A percentile compares a stretch with the other conserved stretches of the same genome.
Conservation (phyloP, 495 filamentous ascomycete genomes). For the Neurospora sp. region DNA sequence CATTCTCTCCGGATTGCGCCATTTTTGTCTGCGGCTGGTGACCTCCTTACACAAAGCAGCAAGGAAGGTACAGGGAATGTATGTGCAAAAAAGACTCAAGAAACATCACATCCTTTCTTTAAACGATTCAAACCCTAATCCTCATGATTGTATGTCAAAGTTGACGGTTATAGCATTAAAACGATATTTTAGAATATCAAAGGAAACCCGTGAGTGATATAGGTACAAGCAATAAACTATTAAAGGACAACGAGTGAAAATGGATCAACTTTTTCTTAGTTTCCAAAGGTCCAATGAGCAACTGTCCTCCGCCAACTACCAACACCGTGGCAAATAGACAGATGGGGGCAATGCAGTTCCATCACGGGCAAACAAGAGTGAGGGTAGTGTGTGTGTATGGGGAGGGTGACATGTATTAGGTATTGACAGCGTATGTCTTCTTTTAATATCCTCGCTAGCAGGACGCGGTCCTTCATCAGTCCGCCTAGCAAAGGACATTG, state of each 20-base stretch:
- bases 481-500: slow-evolving; percentile 13
- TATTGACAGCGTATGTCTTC: slow-evolving; percentile 11
- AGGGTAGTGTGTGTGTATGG: background rate
- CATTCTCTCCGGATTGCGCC: background rate
- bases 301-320: background rate
- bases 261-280: background rate
- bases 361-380: background rate
- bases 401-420: slow-evolving; percentile 7
- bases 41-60: background rate
- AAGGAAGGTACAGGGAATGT: background rate
- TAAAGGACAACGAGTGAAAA: background rate
- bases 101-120: background rate
- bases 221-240: background rate
- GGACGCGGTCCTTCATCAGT: slow-evolving; percentile 2
- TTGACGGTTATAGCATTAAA: background rate
- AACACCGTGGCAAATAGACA: background rate
- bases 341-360: background rate
- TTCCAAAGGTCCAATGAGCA: background rate
- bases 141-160: background rate
- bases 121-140: background rate
- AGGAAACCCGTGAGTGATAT: background rate
- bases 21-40: background rate
- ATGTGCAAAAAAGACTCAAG: background rate
- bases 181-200: background rate
- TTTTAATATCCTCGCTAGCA: slow-evolving; percentile 1